Evolutionary conservation across 2,329 filamentous ascomycete species (phyloP), one percentile per base, ranked within the genome.

Genomic region (Zymoseptoria ardabiliae): DNA sequence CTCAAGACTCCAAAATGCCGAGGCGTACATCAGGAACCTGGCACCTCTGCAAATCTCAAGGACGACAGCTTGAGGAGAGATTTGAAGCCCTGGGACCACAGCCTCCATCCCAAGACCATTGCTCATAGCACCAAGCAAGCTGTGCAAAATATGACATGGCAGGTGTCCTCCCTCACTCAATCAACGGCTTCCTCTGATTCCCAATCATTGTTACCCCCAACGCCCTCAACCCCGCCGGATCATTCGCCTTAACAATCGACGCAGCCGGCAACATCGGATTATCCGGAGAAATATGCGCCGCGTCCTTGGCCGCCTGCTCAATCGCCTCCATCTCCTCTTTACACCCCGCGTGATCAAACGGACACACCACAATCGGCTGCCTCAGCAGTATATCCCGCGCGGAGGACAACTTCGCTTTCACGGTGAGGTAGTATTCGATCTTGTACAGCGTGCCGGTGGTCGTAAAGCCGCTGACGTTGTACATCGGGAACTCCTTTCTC

Each of bases 321-420:
- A 99, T 97, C 45, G 92, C 92, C 69, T 96, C 92, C 91, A 99
- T 97, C 77, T 97, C 94, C 72, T 97, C 92, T 74, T 96, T 97
- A 77, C 94, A 99, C 17, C 88, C 90, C 66, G 95, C 90, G 70
- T 97, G 91, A 71, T 99, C 94, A 63, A 97, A 85, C 0, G 94
- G 93, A 70, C 93, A 97, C 55, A 97, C 94, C 35, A 97, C 91
- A 59, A 99, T 97, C 4, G 91, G 91, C 74, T 97, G 90, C 56
- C 93, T 85, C 50, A 97, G 81, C 28, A 86, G 81, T 58, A 99
- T 96, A 72, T 99, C 93, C 75, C 89, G 86, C 22, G 92, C 91
- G 52, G 88, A 89, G 56, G 89, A 91, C 75, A 97, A 81, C 75
- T 92, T 88, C 48, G 92, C 93, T 85, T 96, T 97, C 64, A 97